Base-by-base conservation (phyloP, 805 yeast genomes). In the Saccharomycopsis lassenensis region DNA sequence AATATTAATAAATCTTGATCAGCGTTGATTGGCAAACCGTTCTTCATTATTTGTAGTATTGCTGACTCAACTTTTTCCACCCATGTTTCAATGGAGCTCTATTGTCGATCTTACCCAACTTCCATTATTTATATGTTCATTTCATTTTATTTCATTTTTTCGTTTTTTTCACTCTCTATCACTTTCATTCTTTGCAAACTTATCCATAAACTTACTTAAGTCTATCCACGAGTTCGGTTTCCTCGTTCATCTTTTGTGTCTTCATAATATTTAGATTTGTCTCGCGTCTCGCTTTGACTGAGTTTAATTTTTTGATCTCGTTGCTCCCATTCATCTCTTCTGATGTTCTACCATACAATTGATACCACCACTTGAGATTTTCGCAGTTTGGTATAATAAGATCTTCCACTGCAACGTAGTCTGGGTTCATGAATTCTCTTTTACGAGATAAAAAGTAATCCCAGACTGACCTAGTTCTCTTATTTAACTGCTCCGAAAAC, bases 281-380 rank as follows among this genome's bases (percentile, higher is more conserved):
- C 19, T 33, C 36, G n/a, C 36, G 24, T 5, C 31, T 33, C 7
- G 36, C 36, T 16, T 25, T 33, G 7, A 7, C 24, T 22, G 11
- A 22, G 8, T 29, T 29, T n/a, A n/a, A n/a, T n/a, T n/a, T n/a
- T n/a, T n/a, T n/a, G n/a, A n/a, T n/a, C n/a, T n/a, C n/a, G n/a
- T n/a, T n/a, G n/a, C n/a, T n/a, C n/a, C 53, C 55, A 38, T 74
- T 74, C 77, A 76, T 67, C 46, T 77, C 85, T 27, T 74, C 72
- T 50, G 81, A 79, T 3, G 74, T 61, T 36, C 89, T 59, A 0
- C 95, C 94, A 51, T 79, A 83, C 18, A 82, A 59, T 48, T 84
- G 93, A 51, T 69, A 72, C 97, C 97, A 87, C 89, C 94, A 89
- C 45, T 71, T 69, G n/a, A 77, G 67, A 31, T 71, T 70, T 15